Conservation (phyloP, 305 asterid species). For the Rubia occidens region DNA sequence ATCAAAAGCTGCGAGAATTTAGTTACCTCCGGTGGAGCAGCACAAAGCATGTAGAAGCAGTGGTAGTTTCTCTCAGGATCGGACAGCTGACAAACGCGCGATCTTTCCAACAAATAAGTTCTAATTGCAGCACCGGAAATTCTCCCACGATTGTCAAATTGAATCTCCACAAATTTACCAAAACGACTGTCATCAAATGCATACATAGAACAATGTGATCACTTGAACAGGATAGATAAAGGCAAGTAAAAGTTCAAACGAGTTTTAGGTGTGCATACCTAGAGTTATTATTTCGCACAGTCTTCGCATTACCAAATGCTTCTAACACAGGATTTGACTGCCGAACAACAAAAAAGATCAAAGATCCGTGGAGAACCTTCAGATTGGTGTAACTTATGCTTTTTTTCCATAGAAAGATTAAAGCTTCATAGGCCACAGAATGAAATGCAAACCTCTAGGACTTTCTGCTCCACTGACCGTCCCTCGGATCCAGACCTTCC, state of each 20-base stretch:
- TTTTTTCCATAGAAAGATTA: too few species aligned
- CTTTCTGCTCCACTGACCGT: constrained; percentile 65
- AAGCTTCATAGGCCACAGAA: not conserved
- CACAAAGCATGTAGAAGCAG: constrained; percentile 92
- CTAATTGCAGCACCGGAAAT: constrained; percentile 88
- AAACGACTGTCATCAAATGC: constrained; percentile 50
- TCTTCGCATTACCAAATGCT: constrained; percentile 80
- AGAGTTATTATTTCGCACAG: constrained; percentile 68
- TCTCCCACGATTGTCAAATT: constrained; percentile 55
- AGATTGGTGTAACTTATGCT: not conserved
- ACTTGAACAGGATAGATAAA: constrained; percentile 8
- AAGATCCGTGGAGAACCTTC: constrained; percentile 4
- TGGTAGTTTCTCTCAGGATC: constrained; percentile 98
- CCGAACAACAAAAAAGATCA: constrained; percentile 15
- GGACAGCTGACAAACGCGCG: constrained; percentile 83
- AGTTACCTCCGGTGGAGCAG: constrained; percentile 80
- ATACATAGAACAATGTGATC: constrained; percentile 16
- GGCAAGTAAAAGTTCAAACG: not conserved
- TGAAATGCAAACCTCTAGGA: constrained; percentile 55
- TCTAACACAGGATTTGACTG: constrained; percentile 81
- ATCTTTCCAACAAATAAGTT: constrained; percentile 76
- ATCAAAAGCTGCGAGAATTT: not conserved
- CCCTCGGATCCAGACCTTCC: constrained; percentile 55
- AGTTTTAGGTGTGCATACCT: constrained; percentile 31
- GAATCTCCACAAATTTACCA: constrained; percentile 84